Conservation (phyloP, 148 eudicot species). For the Arctostaphylos glauca region DNA sequence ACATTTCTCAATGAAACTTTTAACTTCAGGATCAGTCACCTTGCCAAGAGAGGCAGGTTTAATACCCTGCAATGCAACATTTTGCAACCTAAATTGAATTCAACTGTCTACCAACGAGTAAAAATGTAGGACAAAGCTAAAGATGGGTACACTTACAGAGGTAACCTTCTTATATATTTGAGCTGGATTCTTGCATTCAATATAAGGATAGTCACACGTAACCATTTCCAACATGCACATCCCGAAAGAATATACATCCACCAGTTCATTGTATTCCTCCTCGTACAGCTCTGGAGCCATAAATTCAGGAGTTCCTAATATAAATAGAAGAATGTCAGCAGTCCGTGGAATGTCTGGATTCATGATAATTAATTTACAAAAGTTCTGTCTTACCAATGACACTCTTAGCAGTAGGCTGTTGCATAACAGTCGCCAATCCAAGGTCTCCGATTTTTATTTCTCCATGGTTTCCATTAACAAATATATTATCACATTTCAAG, state of each 20-base stretch:
- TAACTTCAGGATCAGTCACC: constrained; percentile 56
- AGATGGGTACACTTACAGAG: constrained; percentile 44
- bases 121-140: not conserved
- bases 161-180: constrained; percentile 83
- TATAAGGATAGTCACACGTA: constrained; percentile 79
- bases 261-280: constrained; percentile 83
- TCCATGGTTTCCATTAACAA: constrained; percentile 84
- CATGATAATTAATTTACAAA: not conserved
- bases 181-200: constrained; percentile 85
- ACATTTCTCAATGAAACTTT: constrained; percentile 78
- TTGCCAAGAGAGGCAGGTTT: constrained; percentile 78
- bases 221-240: constrained; percentile 95
- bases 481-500: constrained; percentile 88
- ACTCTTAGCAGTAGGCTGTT: constrained; percentile 69
- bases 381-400: constrained; percentile 54
- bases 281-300: constrained; percentile 97
- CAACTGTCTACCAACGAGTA: not conserved
- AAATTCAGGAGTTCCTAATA: constrained; percentile 79
- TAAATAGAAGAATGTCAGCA: constrained; percentile 20
- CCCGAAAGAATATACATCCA: constrained; percentile 87
- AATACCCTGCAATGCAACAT: constrained; percentile 48
- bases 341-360: not conserved
- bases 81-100: not conserved
- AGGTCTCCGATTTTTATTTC: constrained; percentile 93
- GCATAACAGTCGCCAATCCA: constrained; percentile 82